These are phyloP conservation scores for Beauveria varroae DNA, from an alignment of 2,329 filamentous ascomycete genomes.

Conservation along the genomic window DNA sequence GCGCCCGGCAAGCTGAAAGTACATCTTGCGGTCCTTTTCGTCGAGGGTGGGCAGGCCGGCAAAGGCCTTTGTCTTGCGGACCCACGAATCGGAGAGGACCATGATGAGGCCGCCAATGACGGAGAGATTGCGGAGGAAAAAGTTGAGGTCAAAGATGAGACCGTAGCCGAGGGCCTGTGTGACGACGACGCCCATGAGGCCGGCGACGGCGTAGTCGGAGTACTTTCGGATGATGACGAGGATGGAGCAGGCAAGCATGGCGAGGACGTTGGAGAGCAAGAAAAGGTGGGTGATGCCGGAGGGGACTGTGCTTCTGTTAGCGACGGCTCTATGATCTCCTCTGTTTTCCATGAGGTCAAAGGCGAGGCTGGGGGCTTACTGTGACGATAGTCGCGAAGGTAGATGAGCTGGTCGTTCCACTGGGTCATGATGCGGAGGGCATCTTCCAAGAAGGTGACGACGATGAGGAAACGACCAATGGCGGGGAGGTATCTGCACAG, in stretches of 20 bases:
- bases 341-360: neutral
- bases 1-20: conserved; percentile 95
- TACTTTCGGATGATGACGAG: conserved; percentile 89
- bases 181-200: conserved; percentile 84
- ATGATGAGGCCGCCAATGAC: conserved; percentile 96
- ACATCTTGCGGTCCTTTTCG: conserved; percentile 99
- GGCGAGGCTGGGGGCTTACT: conserved; percentile 52
- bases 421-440: conserved; percentile 93
- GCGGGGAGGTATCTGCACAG: conserved; percentile 73
- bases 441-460: conserved; percentile 97
- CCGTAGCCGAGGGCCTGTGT: conserved; percentile 94
- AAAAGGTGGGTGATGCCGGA: conserved; percentile 85
- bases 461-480: conserved; percentile 94
- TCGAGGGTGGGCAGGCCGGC: conserved; percentile 89
- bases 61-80: conserved; percentile 94
- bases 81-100: conserved; percentile 97
- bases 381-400: conserved; percentile 84
- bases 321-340: too few relatives aligned
- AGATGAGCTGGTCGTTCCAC: conserved; percentile 91
- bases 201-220: conserved; percentile 86
- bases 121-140: conserved; percentile 97
- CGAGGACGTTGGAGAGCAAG: conserved; percentile 80
- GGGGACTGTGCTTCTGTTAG: conserved; percentile 56
- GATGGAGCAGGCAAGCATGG: conserved; percentile 74
- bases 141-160: conserved; percentile 98